Base-by-base conservation (phyloP, 2,329 filamentous ascomycete species). In the Samsoniella hepiali region DNA sequence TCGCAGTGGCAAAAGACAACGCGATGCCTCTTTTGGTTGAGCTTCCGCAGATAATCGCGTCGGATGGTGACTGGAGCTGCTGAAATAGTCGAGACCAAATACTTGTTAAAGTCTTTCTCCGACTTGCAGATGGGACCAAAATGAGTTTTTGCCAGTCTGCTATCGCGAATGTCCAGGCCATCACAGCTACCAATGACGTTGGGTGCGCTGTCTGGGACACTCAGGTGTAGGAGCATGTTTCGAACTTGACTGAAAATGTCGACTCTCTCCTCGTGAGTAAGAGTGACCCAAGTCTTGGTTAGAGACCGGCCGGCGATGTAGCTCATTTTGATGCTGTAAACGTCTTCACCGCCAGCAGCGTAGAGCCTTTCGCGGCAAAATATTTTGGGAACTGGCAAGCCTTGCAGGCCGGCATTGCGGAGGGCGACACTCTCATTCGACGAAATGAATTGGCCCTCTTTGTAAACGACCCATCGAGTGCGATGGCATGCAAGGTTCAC, bases 1-100 rank as follows among this genome's bases (percentile, higher is more conserved):
- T 84, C 81, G 3, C 76, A 76, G 71, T 84, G 81, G 4, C 79
- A 81, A 65, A 84, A 79, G 1, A 78, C 73, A 27, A 74, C 67
- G 17, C 60, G 59, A 64, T 74, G 68, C 6, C 64, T 45, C 0
- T 38, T 67, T 1, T 55, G 40, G 29, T 58, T 53, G 11, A 68
- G 60, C 27, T 60, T 65, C 3, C 49, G 58, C 3, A 59, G 29
- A 55, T 68, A 69, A 0, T 67, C 68, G 3, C 17, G 29, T 1
- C 56, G 59, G 2, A 69, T n/a, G 0, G 56, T 42, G 2, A 34
- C n/a, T 9, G 68, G 67, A 0, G 54, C 63, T 1, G 58, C 3
- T 0, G 44, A 27, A 1, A 69, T 54, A 0, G 49, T 47, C 6
- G 51, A 49, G 17, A 69, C 13, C 3, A 69, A 27, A 29, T 59